These are phyloP conservation scores for Naematelia aurantialba DNA, from an alignment of 768 basidiomycete genomes.

Conservation along the genomic window DNA sequence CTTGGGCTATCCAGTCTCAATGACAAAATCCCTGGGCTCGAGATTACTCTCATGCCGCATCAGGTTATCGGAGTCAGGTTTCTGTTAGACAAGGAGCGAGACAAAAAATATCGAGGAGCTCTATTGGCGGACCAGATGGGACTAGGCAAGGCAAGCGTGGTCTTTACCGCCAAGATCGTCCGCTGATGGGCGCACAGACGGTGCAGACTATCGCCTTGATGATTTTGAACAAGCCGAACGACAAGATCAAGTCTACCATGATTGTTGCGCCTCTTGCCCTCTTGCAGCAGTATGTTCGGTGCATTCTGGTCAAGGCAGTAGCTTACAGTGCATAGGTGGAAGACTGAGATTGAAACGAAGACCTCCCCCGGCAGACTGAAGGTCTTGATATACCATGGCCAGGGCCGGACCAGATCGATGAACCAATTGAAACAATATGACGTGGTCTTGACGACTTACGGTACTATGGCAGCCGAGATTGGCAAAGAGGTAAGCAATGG, in stretches of 20 bases:
- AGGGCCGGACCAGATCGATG: conserved; percentile 55
- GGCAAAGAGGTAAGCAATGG: conserved; percentile 34
- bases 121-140: conserved; percentile 69
- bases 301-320: background rate
- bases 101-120: conserved; percentile 35
- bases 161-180: background rate
- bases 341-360: conserved; percentile 67
- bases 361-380: conserved; percentile 55
- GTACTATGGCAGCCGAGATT: conserved; percentile 61
- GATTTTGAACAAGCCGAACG: conserved; percentile 56
- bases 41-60: conserved; percentile 64
- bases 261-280: conserved; percentile 66
- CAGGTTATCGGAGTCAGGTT: conserved; percentile 66
- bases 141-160: conserved; percentile 6
- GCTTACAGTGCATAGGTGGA: conserved; percentile 35
- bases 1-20: conserved; percentile 58
- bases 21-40: conserved; percentile 60
- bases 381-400: conserved; percentile 65
- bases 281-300: conserved; percentile 56
- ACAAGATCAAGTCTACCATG: conserved; percentile 62
- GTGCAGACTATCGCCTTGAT: conserved; percentile 63
- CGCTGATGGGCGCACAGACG: conserved; percentile 18
- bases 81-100: conserved; percentile 60
- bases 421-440: conserved; percentile 60
- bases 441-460: conserved; percentile 69